Evolutionary conservation across 2,329 filamentous ascomycete genomes (phyloP), one percentile per base, ranked within the genome.

Genomic region (Phyllosticta paracitricarpa): DNA sequence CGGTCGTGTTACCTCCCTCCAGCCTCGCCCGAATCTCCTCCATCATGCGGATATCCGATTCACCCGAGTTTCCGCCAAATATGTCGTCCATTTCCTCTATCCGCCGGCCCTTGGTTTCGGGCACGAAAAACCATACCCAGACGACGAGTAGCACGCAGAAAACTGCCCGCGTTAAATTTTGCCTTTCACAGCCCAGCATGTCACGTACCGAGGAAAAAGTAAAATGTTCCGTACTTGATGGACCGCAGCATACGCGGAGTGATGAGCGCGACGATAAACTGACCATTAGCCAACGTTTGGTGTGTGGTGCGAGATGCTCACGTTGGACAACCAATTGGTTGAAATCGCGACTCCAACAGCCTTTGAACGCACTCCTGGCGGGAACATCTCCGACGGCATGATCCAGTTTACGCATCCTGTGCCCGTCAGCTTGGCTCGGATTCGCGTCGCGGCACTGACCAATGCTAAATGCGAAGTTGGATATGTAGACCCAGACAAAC

Each of bases 11-110:
- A 2, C 55, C 30, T 9, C 30, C 30, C 9, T 48, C 55, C 30
- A 57, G 19, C 33, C 55, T 57, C 2, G 33, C 17, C 9, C 55
- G 30, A 48, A 57, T 57, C 7, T 48, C 55, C 9, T 57, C 30
- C 55, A 57, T 57, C 55, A 48, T 57, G 5, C n/a, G 55, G 35
- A 57, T 40, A 24, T 57, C 55, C 3, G 33, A 2, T 7, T 48
- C 40, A 17, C 40, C 40, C 40, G 17, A n/a, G 17, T 48, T 48
- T 14, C 40, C 72, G 54, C 85, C 85, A 66, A 89, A 88, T 48
- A 89, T 79, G 19, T 85, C 77, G 66, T 89, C 86, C 81, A 84
- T 78, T 66, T 83, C 80, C 65, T 83, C 80, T 0, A 82, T 72
- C 2, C 76, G 78, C 33, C 79, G 65, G 3, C 77, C 70, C 67